A percentile compares a stretch with the other conserved stretches of the same genome.
These are phyloP conservation scores for Cercospora brassicicola DNA, from an alignment of 2,329 filamentous ascomycete genomes.

Conservation along the genomic window DNA sequence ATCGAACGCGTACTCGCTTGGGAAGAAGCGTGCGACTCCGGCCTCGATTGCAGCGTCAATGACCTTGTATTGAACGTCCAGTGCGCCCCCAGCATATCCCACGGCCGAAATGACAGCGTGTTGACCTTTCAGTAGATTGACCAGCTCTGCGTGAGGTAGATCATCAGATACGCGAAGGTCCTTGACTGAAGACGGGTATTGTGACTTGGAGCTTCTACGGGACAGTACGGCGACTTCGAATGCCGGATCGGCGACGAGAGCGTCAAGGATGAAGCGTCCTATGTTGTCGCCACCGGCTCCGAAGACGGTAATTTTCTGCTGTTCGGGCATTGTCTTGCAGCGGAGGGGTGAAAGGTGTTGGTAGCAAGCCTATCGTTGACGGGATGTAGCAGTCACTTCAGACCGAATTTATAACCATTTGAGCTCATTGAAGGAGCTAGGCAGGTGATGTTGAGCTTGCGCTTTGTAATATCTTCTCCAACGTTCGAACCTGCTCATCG, in stretches of 20 bases:
- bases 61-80: slow-evolving; percentile 33
- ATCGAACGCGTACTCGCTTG: slow-evolving; percentile 46
- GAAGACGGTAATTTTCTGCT: slow-evolving; percentile 20
- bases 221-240: slow-evolving; percentile 23
- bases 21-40: slow-evolving; percentile 45
- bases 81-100: slow-evolving; percentile 32
- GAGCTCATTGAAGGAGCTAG: neutral
- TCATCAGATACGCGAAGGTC: slow-evolving; percentile 19
- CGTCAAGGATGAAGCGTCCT: slow-evolving; percentile 21
- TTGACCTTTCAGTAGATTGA: slow-evolving; percentile 35
- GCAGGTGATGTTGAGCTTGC: neutral
- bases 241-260: slow-evolving; percentile 17
- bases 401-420: neutral
- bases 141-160: slow-evolving; percentile 32
- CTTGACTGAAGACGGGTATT: slow-evolving; percentile 16
- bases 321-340: neutral
- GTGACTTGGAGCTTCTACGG: slow-evolving; percentile 19
- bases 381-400: neutral
- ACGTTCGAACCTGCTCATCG: neutral
- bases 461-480: neutral
- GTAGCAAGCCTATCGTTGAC: neutral
- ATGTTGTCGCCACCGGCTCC: slow-evolving; percentile 28
- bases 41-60: slow-evolving; percentile 46
- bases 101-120: slow-evolving; percentile 42
- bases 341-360: neutral